Evolutionary conservation across 768 basidiomycete genomes (phyloP), one percentile per base, ranked within the genome.

Genomic region (Xerocomellus chrysenteron): DNA sequence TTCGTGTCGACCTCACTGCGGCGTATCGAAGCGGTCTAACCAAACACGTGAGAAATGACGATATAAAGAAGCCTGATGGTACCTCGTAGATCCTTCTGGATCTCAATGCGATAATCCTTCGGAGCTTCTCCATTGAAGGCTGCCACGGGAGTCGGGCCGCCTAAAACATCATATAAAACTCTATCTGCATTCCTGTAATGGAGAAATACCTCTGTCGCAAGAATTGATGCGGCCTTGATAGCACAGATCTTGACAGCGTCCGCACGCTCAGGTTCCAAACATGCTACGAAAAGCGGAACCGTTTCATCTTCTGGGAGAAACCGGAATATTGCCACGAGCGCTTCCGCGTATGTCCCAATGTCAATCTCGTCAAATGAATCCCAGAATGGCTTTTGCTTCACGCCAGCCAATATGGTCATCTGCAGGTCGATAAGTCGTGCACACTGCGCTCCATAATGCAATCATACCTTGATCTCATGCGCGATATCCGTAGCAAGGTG

Each of bases 171-270:
- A 52, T 40, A 48, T 72, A 13, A 63, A 58, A 36, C 28, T 28
- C 36, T 26, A 44, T 54, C 24, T 42, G 32, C 35, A 48, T 39
- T 6, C 14, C 28, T n/a, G 45, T 32, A 46, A 55, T 26, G 21
- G 26, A 49, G 9, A 62, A 73, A 54, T 64, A 85, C 88, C 76
- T 94, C 91, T 50, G 83, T 78, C 8, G 80, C 75, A 33, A 93
- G 67, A 0, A 84, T 88, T 40, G 90, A 71, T 61, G 81, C 85
- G 3, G 92, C 90, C 58, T 87, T 84, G 52, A 94, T 77, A 2
- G 81, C 92, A 55, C 83, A 83, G 12, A 87, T 82, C 75, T 94
- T 94, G 61, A 91, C 83, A 2, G 87, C 87, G 26, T 92, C 89
- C 1, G 90, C 87, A 32, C 88, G 82, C 62, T 92, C 88, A 10